These are phyloP conservation scores for Drechslera avenae DNA, from an alignment of 2,329 filamentous ascomycete genomes.

Conservation along the genomic window DNA sequence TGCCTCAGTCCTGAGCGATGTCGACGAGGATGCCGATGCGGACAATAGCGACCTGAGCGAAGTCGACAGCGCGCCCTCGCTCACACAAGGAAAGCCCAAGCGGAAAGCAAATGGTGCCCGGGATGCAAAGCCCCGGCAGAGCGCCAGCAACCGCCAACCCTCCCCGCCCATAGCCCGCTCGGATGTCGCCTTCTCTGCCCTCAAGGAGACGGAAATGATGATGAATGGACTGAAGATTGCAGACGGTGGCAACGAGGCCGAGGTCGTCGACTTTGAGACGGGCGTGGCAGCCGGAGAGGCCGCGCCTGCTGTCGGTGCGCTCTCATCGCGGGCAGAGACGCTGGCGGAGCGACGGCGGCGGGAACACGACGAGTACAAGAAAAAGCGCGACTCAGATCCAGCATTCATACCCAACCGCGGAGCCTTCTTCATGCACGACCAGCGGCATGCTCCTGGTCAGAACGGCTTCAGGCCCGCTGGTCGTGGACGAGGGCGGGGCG, in stretches of 20 bases:
- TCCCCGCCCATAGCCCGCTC: conserved; percentile 46
- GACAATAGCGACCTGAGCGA: conserved; percentile 64
- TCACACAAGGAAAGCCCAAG: conserved; percentile 45
- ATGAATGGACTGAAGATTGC: conserved; percentile 62
- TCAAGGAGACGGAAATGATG: conserved; percentile 65
- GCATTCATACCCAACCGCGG: conserved; percentile 93
- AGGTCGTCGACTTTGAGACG: conserved; percentile 60
- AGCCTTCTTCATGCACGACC: conserved; percentile 97
- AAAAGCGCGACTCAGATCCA: conserved; percentile 84
- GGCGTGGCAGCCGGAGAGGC: conserved; percentile 39
- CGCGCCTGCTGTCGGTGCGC: conserved; percentile 48
- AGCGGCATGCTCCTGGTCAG: conserved; percentile 74
- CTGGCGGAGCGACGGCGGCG: conserved; percentile 73
- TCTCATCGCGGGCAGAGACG: conserved; percentile 55
- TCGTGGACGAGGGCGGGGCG: conserved; percentile 62
- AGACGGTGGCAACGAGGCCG: conserved; percentile 48
- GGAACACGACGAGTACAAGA: conserved; percentile 90
- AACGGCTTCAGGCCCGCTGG: conserved; percentile 77
- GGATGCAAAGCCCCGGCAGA: conserved; percentile 38
- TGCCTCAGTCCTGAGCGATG: conserved; percentile 61
- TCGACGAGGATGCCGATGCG: conserved; percentile 63
- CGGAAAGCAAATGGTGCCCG: conserved; percentile 45
- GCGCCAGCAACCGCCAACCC: conserved; percentile 36
- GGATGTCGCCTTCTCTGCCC: conserved; percentile 49
- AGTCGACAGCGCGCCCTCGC: conserved; percentile 49